Evolutionary conservation across 495 filamentous ascomycete genomes (phyloP).

Genomic region (Staphylotrichum tortipilum): DNA sequence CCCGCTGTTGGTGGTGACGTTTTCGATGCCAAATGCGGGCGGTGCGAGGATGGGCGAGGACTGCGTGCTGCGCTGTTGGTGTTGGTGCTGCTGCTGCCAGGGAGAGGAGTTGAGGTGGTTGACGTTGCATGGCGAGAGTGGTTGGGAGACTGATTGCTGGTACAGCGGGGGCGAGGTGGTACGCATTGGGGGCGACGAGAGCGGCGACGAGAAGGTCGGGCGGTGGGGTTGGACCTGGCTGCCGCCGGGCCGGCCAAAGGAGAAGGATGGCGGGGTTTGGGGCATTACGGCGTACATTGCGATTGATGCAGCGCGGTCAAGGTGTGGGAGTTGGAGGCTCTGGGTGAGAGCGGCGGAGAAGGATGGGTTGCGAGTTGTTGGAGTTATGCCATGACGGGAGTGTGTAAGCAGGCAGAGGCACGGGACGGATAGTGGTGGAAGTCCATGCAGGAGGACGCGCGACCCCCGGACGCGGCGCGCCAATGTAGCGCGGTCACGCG

Average conservation of each 20-base stretch:
- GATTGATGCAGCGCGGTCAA: background rate
- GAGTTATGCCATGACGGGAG: conserved; percentile 1
- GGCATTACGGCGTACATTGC: conserved; percentile 6
- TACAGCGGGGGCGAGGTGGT: background rate
- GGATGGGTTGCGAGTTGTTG: background rate
- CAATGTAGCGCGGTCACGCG: conserved; percentile 1
- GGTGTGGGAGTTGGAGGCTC: background rate
- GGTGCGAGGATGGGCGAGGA: conserved; percentile 4
- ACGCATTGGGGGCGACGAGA: conserved; percentile 11
- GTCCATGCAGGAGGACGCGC: conserved; percentile 4
- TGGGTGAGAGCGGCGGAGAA: background rate
- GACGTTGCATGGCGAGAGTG: background rate
- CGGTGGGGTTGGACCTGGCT: background rate
- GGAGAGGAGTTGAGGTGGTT: background rate
- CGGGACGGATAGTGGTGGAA: background rate
- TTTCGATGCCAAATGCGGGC: background rate
- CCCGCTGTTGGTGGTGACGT: background rate
- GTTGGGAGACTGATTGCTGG: background rate
- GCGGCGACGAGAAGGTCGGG: conserved; percentile 9
- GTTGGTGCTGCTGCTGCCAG: too few species aligned
- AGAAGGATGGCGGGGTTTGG: conserved; percentile 1
- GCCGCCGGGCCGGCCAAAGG: conserved; percentile 3
- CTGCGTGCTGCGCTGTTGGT: conserved; percentile 4
- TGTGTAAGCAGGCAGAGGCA: background rate
- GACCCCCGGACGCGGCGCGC: conserved; percentile 2